A percentile compares a stretch with the other conserved stretches of the same genome.
Conservation (phyloP, 2,329 filamentous ascomycete genomes). For the Tricladium varicosporioides region DNA sequence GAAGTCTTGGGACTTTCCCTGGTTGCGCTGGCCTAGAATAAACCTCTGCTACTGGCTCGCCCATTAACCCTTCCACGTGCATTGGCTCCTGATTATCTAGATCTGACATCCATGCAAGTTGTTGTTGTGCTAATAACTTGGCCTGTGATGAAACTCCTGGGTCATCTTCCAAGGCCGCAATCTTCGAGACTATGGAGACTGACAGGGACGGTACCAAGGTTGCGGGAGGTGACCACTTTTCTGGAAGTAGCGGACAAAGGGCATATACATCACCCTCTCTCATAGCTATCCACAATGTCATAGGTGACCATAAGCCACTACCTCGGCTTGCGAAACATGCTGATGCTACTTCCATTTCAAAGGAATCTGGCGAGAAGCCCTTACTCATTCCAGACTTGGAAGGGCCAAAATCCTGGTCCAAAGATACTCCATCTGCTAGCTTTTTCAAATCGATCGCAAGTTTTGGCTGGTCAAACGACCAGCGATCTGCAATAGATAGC, state of each 20-base stretch:
- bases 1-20: slow-evolving; percentile 56
- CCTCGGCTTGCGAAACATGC: slow-evolving; percentile 71
- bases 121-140: slow-evolving; percentile 60
- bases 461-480: slow-evolving; percentile 81
- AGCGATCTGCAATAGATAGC: slow-evolving; percentile 76
- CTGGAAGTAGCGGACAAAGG: slow-evolving; percentile 83
- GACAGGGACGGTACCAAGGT: slow-evolving; percentile 80
- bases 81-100: slow-evolving; percentile 61
- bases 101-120: slow-evolving; percentile 66
- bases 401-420: slow-evolving; percentile 80
- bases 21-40: slow-evolving; percentile 57
- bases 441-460: slow-evolving; percentile 87
- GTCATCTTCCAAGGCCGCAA: slow-evolving; percentile 61
- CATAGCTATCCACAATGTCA: slow-evolving; percentile 98
- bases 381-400: slow-evolving; percentile 72
- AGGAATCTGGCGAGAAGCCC: slow-evolving; percentile 81
- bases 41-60: slow-evolving; percentile 52
- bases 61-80: slow-evolving; percentile 47
- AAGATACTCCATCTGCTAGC: slow-evolving; percentile 76
- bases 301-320: slow-evolving; percentile 86
- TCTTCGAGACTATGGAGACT: slow-evolving; percentile 75
- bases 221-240: slow-evolving; percentile 76
- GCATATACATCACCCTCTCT: slow-evolving; percentile 90
- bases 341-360: slow-evolving; percentile 92
- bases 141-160: slow-evolving; percentile 49